Evolutionary conservation across 1,284 basidiomycete species (phyloP).

Genomic region (Albatrellus sp.): DNA sequence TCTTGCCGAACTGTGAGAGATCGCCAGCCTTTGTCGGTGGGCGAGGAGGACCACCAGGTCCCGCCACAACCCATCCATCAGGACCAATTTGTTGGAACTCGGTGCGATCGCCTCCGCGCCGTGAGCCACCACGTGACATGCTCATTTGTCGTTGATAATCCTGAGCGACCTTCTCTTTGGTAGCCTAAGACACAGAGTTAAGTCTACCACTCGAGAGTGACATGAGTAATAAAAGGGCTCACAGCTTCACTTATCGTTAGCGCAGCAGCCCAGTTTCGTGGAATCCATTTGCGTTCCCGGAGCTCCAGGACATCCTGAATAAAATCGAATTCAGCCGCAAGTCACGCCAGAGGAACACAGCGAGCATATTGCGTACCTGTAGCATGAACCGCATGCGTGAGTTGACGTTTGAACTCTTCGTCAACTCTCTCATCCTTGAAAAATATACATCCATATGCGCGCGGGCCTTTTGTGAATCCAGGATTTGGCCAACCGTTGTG

Average conservation of each 20-base stretch:
- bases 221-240: conserved; percentile 18
- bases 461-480: conserved; percentile 73
- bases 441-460: conserved; percentile 92
- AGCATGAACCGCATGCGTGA: conserved; percentile 97
- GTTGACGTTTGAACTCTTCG: too few relatives aligned
- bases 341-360: not conserved
- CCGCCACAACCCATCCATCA: too few relatives aligned
- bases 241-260: conserved; percentile 83
- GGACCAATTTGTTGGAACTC: conserved; percentile 31
- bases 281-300: too few relatives aligned
- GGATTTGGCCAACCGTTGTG: conserved; percentile 74
- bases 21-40: conserved; percentile 75
- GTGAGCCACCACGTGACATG: conserved; percentile 74
- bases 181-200: conserved; percentile 29
- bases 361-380: conserved; percentile 67
- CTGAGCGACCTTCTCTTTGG: conserved; percentile 53
- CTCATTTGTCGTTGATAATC: conserved; percentile 46
- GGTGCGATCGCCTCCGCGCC: conserved; percentile 72
- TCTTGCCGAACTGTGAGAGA: conserved; percentile 80
- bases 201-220: not conserved
- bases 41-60: conserved; percentile 40
- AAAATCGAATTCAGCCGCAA: not conserved
- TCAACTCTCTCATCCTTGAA: conserved; percentile 74
- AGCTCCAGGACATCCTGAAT: conserved; percentile 63
- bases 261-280: conserved; percentile 63